Percentiles rank a stretch among this genome's conserved stretches.
phyloP scores from a whole-genome alignment of 306 rosid genomes.

The Delonix regia region DNA sequence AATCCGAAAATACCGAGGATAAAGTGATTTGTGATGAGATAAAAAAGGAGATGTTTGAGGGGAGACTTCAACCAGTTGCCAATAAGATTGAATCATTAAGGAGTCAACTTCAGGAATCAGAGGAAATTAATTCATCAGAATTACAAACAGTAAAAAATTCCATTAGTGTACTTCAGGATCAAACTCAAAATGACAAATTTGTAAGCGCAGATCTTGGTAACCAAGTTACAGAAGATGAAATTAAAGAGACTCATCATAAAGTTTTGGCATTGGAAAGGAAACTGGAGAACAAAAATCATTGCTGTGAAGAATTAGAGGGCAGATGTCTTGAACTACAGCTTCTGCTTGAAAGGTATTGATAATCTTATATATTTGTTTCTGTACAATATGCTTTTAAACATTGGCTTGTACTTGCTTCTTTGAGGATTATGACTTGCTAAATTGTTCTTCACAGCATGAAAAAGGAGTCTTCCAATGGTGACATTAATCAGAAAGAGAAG shows the following conservation, averaged over 20 bases:
- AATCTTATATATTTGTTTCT: constrained; percentile 24
- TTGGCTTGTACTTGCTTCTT: constrained; percentile 25
- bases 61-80: constrained; percentile 47
- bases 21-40: constrained; percentile 44
- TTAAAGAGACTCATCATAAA: constrained; percentile 58
- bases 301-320: constrained; percentile 77
- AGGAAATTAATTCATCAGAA: constrained; percentile 55
- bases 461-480: constrained; percentile 43
- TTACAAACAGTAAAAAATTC: constrained; percentile 51
- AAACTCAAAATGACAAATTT: constrained; percentile 43
- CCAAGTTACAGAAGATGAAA: constrained; percentile 56
- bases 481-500: constrained; percentile 51
- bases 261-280: constrained; percentile 71
- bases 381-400: constrained; percentile 11
- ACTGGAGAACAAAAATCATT: constrained; percentile 55
- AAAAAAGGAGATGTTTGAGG: constrained; percentile 52
- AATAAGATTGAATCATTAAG: constrained; percentile 37
- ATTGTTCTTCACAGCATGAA: constrained; percentile 48
- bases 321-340: constrained; percentile 79
- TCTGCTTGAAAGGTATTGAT: constrained; percentile 74
- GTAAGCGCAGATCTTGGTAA: constrained; percentile 50
- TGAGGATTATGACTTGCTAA: constrained; percentile 29
- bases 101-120: constrained; percentile 63
- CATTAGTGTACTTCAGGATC: constrained; percentile 49
- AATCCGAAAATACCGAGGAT: constrained; percentile 38